Conservation (phyloP, 805 yeast genomes). For the Saturnispora sanitii region DNA sequence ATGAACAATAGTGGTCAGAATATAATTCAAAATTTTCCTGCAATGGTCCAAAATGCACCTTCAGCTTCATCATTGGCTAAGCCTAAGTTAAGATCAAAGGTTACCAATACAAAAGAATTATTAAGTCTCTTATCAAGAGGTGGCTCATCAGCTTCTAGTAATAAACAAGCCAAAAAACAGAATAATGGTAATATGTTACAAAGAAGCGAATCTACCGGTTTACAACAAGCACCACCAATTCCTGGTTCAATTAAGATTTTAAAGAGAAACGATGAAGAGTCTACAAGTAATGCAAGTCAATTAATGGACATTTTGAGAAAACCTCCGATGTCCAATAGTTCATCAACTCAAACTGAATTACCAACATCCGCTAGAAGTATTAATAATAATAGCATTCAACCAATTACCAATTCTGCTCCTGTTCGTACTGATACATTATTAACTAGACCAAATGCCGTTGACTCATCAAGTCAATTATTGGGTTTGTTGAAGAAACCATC, state of each 20-base stretch:
- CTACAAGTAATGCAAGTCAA: conserved; percentile 1
- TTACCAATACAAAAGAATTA: conserved; percentile 26
- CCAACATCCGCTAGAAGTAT: neutral
- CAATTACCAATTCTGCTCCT: no score
- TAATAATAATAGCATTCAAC: no score
- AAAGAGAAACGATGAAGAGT: conserved; percentile 6
- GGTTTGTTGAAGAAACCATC: conserved; percentile 4
- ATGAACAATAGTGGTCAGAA: neutral
- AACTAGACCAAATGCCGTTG: neutral
- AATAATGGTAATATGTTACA: no score
- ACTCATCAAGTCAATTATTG: conserved; percentile 7
- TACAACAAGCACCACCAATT: neutral
- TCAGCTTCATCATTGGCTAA: conserved; percentile 25
- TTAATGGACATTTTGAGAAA: conserved; percentile 8
- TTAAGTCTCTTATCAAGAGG: conserved; percentile 18
- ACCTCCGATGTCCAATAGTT: neutral
- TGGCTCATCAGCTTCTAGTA: neutral
- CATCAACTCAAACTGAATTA: conserved; percentile 7
- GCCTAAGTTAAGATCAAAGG: conserved; percentile 27
- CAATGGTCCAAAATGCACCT: conserved; percentile 18
- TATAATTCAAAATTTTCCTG: neutral
- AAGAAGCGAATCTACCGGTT: neutral
- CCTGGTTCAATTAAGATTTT: conserved; percentile 7
- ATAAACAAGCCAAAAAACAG: no score
- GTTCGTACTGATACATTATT: neutral